A percentile compares a stretch with the other conserved stretches of the same genome.
Evolutionary conservation across 345 rosid genomes (phyloP).

Genomic region (Citrus sp.): DNA sequence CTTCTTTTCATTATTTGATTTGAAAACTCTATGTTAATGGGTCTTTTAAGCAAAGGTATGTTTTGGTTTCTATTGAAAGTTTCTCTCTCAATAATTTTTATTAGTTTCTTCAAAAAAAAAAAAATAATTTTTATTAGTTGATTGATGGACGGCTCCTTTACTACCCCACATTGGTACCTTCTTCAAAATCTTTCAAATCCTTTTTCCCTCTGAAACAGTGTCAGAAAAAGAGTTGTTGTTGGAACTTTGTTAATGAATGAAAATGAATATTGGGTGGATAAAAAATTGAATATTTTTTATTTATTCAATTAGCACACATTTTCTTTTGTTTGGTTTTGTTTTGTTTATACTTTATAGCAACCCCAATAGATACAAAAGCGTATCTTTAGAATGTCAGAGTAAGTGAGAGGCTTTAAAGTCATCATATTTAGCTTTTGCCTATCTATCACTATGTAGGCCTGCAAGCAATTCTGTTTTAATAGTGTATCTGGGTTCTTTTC

Average conservation of each 20-base stretch:
- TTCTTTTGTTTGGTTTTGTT: not conserved
- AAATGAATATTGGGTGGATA: not conserved
- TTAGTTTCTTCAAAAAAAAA: not conserved
- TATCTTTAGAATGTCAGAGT: conserved; percentile 51
- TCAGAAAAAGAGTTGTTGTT: conserved; percentile 13
- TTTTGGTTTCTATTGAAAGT: conserved; percentile 1
- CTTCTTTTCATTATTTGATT: conserved; percentile 24
- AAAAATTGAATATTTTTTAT: not conserved
- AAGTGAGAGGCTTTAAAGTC: conserved; percentile 3
- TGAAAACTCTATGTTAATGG: conserved; percentile 41
- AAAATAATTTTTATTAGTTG: not conserved
- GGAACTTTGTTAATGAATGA: conserved; percentile 10
- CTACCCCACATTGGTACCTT: conserved; percentile 9
- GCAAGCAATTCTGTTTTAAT: conserved; percentile 10
- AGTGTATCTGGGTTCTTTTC: conserved; percentile 17
- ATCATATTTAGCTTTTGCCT: conserved; percentile 1
- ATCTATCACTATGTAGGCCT: conserved; percentile 29
- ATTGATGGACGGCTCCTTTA: conserved; percentile 16
- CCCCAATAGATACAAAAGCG: conserved; percentile 23
- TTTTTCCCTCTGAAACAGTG: conserved; percentile 18
- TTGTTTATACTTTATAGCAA: not conserved
- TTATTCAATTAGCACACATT: not conserved
- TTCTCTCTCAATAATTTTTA: not conserved
- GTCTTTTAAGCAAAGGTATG: conserved; percentile 36
- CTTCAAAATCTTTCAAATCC: conserved; percentile 5